Conservation (phyloP, 768 basidiomycete genomes). For the Cystobasidiopsis lactophilus region DNA sequence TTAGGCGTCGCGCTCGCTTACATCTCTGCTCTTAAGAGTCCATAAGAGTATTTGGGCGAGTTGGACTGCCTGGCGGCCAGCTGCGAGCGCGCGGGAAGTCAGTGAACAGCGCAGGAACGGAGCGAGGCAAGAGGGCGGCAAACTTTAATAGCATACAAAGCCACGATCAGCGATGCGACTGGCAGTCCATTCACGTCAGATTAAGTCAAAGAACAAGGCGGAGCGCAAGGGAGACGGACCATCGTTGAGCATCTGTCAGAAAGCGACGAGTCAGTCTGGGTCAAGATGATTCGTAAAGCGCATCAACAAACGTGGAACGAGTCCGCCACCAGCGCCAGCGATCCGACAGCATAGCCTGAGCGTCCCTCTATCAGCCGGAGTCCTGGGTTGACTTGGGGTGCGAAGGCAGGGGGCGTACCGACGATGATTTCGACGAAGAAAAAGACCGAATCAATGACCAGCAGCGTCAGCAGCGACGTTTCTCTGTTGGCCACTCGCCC, state of each 20-base stretch:
- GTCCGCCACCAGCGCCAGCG: conserved; percentile 83
- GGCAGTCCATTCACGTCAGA: not conserved
- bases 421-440: conserved; percentile 67
- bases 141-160: conserved; percentile 80
- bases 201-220: not conserved
- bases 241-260: conserved; percentile 39
- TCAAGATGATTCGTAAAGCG: not conserved
- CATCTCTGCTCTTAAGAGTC: conserved; percentile 77
- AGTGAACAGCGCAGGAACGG: conserved; percentile 3
- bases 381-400: conserved; percentile 17
- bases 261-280: not conserved
- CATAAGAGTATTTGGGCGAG: conserved; percentile 68
- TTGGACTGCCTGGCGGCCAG: conserved; percentile 38
- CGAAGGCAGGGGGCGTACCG: conserved; percentile 35
- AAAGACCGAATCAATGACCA: conserved; percentile 62
- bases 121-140: conserved; percentile 5
- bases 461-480: conserved; percentile 30
- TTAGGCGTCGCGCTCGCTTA: too few relatives aligned
- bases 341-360: conserved; percentile 81
- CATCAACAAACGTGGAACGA: conserved; percentile 65
- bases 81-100: conserved; percentile 26
- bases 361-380: conserved; percentile 6
- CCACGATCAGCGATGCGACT: conserved; percentile 55
- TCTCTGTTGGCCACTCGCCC: not conserved
- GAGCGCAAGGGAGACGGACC: conserved; percentile 33